These are phyloP conservation scores for Pelargonium myrrhifolium DNA, from an alignment of 441 rosid genomes.

Conservation along the genomic window DNA sequence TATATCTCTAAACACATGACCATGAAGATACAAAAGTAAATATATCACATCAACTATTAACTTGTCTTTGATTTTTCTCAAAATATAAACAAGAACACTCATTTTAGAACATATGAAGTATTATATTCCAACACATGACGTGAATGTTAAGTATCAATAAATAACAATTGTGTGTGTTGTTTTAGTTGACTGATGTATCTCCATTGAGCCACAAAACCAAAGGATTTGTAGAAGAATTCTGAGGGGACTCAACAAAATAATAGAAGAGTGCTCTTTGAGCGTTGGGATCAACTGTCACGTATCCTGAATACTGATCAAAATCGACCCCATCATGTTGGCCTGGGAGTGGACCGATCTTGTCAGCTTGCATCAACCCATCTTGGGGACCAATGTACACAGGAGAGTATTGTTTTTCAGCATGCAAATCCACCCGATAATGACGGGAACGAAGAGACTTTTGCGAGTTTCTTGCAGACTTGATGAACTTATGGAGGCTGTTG, in stretches of 20 bases:
- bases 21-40: too few species aligned
- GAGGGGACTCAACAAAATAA: constrained; percentile 33
- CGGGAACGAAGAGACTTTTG: not conserved
- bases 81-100: too few species aligned
- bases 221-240: constrained; percentile 25
- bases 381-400: constrained; percentile 14
- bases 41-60: too few species aligned
- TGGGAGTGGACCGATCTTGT: constrained; percentile 27
- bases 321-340: constrained; percentile 28
- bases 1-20: too few species aligned
- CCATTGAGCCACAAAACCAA: constrained; percentile 38
- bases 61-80: too few species aligned
- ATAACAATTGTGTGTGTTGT: too few species aligned
- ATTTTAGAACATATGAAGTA: too few species aligned
- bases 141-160: too few species aligned
- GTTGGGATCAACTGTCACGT: constrained; percentile 26
- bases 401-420: not conserved
- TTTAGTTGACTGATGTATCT: too few species aligned
- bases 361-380: constrained; percentile 21
- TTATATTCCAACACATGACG: too few species aligned
- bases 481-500: constrained; percentile 8
- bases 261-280: constrained; percentile 33
- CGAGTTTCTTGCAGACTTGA: constrained; percentile 9
- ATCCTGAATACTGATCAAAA: constrained; percentile 34
- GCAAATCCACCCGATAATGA: not conserved